A percentile compares a stretch with the other conserved stretches of the same genome.
These are phyloP conservation scores for Aphanoascus verrucosus DNA, from an alignment of 2,329 filamentous ascomycete genomes.

Conservation along the genomic window DNA sequence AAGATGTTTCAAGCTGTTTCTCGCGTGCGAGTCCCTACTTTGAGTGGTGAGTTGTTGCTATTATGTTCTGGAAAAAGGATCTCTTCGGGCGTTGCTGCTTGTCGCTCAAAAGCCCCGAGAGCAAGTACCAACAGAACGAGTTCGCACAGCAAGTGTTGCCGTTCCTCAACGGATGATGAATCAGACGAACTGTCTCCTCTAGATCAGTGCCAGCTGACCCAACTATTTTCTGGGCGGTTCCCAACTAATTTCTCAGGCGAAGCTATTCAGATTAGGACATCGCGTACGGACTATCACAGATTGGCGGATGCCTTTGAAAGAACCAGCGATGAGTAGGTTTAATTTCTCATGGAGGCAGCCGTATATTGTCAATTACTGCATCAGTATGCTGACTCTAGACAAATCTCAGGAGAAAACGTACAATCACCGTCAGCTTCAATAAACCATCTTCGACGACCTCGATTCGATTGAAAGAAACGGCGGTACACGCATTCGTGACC, in stretches of 20 bases:
- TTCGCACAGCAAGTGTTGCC: background rate
- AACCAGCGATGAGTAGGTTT: background rate
- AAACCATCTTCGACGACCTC: background rate
- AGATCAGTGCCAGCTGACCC: background rate
- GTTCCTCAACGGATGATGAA: background rate
- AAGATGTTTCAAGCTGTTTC: no score
- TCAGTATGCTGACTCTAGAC: background rate
- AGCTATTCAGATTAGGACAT: background rate
- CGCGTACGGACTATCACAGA: background rate
- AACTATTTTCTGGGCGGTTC: background rate
- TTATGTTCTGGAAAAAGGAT: no score
- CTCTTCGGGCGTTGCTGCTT: no score
- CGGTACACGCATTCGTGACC: background rate
- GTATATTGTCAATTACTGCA: background rate
- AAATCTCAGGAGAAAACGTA: background rate
- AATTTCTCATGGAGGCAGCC: background rate
- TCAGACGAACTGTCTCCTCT: background rate
- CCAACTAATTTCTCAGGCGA: slow-evolving; percentile 1
- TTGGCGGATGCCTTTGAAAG: background rate
- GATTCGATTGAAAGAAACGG: background rate
- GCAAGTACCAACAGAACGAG: background rate
- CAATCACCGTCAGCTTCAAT: background rate
- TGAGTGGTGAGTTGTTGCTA: no score
- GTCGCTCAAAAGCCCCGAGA: background rate
- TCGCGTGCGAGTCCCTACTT: no score